phyloP scores from a whole-genome alignment of 192 early-diverging fungal genomes.

The Coemansia sp. region DNA sequence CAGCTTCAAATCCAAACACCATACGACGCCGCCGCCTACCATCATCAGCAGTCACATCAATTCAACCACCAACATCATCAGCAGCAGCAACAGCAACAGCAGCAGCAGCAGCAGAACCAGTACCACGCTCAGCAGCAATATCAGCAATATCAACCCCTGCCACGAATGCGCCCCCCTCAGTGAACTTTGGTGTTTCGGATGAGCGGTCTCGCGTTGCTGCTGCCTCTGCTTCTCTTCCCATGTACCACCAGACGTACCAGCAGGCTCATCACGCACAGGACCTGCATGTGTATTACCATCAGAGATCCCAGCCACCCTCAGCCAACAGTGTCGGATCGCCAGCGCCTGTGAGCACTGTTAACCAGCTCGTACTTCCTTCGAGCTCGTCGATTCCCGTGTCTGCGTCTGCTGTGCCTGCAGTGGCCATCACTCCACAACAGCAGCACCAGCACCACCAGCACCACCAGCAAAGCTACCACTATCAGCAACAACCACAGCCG shows the following conservation, averaged over 20 bases:
- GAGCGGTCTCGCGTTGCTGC: not conserved
- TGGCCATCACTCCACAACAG: not conserved
- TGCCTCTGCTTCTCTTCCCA: not conserved
- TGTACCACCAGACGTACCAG: conserved; percentile 15
- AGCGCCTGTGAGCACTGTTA: not conserved
- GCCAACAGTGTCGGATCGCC: conserved; percentile 1
- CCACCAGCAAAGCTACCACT: conserved; percentile 1
- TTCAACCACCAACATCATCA: no score
- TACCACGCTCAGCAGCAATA: conserved; percentile 33
- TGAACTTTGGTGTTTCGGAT: conserved; percentile 7
- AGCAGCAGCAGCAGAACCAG: conserved; percentile 23
- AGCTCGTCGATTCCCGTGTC: conserved; percentile 10
- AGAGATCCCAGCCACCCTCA: not conserved
- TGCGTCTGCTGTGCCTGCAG: not conserved
- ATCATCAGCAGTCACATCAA: conserved; percentile 20
- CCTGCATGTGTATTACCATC: not conserved
- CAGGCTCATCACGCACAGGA: conserved; percentile 12
- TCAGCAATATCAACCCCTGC: conserved; percentile 48
- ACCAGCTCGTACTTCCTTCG: conserved; percentile 16
- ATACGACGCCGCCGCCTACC: conserved; percentile 39
- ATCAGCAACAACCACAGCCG: conserved; percentile 5
- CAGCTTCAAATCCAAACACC: conserved; percentile 33
- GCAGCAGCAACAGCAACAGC: no score
- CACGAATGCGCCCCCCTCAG: conserved; percentile 52
- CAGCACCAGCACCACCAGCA: conserved; percentile 10